A percentile compares a stretch with the other conserved stretches of the same genome.
These are phyloP conservation scores for Xylariaceae sp. DNA, from an alignment of 2,329 filamentous ascomycete genomes.

Conservation along the genomic window DNA sequence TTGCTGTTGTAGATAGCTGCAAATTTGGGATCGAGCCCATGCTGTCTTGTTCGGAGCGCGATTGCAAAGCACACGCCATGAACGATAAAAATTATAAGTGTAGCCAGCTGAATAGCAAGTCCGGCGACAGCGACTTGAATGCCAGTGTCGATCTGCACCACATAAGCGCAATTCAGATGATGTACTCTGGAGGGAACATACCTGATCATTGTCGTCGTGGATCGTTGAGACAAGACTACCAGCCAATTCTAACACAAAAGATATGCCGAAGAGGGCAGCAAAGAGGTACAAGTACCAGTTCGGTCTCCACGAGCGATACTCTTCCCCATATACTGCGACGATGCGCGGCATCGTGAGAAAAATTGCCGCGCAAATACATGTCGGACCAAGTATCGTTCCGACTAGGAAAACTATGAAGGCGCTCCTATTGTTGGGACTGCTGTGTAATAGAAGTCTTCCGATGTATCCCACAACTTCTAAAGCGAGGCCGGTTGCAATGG, in stretches of 20 bases:
- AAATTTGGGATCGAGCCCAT: constrained; percentile 37
- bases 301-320: constrained; percentile 34
- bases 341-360: constrained; percentile 45
- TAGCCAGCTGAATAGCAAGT: constrained; percentile 40
- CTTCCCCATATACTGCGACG: constrained; percentile 43
- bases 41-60: constrained; percentile 34
- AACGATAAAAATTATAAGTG: constrained; percentile 37
- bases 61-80: constrained; percentile 39
- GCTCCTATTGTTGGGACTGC: constrained; percentile 29
- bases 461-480: constrained; percentile 45
- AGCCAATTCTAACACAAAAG: constrained; percentile 35
- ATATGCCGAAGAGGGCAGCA: constrained; percentile 17
- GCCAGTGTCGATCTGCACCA: constrained; percentile 26
- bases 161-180: constrained; percentile 4
- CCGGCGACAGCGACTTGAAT: constrained; percentile 41
- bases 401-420: constrained; percentile 43
- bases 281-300: constrained; percentile 30
- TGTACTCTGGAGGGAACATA: constrained; percentile 24
- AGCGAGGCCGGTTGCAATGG: constrained; percentile 38
- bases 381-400: constrained; percentile 45
- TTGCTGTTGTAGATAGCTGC: constrained; percentile 38
- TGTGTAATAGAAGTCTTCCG: constrained; percentile 41
- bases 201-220: constrained; percentile 31
- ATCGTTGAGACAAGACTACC: constrained; percentile 39
- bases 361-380: constrained; percentile 41